phyloP scores from a whole-genome alignment of 2,329 filamentous ascomycete genomes.

The Onygena corvina region DNA sequence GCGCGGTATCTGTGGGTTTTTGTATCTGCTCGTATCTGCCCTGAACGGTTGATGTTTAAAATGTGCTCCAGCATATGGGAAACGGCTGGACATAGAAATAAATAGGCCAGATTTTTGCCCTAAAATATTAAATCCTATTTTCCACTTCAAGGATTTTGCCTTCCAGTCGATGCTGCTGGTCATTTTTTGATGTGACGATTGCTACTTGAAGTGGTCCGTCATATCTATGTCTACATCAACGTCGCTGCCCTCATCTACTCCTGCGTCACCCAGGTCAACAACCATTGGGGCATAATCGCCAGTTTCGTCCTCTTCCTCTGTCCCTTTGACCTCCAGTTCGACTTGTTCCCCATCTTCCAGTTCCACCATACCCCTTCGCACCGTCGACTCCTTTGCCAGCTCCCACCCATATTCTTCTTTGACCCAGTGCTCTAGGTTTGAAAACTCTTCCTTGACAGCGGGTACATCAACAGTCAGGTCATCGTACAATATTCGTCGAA shows the following conservation, averaged over 20 bases:
- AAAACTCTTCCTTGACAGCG: constrained; percentile 41
- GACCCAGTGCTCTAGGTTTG: constrained; percentile 44
- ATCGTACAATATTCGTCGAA: constrained; percentile 39
- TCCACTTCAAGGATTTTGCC: neutral
- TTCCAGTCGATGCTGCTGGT: neutral
- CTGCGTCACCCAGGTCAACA: constrained; percentile 37
- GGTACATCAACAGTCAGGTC: constrained; percentile 23
- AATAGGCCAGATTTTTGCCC: constrained; percentile 6
- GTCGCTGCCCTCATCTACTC: neutral
- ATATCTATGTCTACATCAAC: constrained; percentile 7
- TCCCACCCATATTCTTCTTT: constrained; percentile 48
- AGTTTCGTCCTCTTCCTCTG: constrained; percentile 50
- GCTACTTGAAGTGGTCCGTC: neutral
- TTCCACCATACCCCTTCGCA: constrained; percentile 47
- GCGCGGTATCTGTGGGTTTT: constrained; percentile 6
- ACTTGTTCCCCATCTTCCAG: constrained; percentile 53
- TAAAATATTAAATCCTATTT: constrained; percentile 8
- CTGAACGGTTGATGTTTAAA: constrained; percentile 7
- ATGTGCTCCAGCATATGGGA: constrained; percentile 7
- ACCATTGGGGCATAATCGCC: constrained; percentile 53
- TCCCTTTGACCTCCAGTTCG: constrained; percentile 44
- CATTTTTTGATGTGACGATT: neutral
- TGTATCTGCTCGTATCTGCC: constrained; percentile 7
- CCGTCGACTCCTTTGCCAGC: constrained; percentile 40
- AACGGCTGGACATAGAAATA: constrained; percentile 7